Conservation (phyloP, 148 eudicot species). For the Heliamphora exappendiculata region DNA sequence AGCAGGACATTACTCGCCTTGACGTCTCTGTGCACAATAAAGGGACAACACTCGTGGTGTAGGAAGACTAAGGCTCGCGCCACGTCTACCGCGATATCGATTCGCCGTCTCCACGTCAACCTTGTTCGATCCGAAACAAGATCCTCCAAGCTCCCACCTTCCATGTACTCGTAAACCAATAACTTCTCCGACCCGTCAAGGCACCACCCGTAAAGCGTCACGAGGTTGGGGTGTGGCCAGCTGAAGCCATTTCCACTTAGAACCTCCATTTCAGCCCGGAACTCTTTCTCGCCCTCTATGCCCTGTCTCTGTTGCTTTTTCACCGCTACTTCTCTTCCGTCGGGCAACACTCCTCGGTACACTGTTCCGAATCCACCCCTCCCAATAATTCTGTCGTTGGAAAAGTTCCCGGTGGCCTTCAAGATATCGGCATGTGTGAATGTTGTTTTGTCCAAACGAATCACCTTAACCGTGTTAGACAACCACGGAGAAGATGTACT, state of each 20-base stretch:
- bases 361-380: constrained; percentile 86
- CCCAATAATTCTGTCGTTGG: constrained; percentile 63
- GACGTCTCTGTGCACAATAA: constrained; percentile 83
- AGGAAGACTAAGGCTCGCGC: constrained; percentile 77
- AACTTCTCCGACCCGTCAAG: constrained; percentile 73
- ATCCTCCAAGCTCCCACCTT: constrained; percentile 86
- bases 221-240: constrained; percentile 97
- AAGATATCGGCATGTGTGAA: constrained; percentile 79
- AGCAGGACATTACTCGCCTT: constrained; percentile 90
- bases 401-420: constrained; percentile 68
- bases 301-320: constrained; percentile 81
- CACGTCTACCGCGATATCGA: constrained; percentile 61
- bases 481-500: constrained; percentile 57
- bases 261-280: constrained; percentile 88
- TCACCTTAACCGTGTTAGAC: constrained; percentile 56
- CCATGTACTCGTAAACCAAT: constrained; percentile 89
- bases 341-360: constrained; percentile 69
- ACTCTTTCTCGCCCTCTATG: constrained; percentile 80
- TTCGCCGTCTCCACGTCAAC: constrained; percentile 49
- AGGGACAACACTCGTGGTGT: constrained; percentile 80
- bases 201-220: constrained; percentile 89
- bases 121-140: constrained; percentile 39
- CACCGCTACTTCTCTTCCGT: constrained; percentile 81
- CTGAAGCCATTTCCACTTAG: constrained; percentile 54
- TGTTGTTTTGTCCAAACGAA: constrained; percentile 60